Evolutionary conservation across 148 eudicot species (phyloP).

Genomic region (Vaccinium myrtillus): DNA sequence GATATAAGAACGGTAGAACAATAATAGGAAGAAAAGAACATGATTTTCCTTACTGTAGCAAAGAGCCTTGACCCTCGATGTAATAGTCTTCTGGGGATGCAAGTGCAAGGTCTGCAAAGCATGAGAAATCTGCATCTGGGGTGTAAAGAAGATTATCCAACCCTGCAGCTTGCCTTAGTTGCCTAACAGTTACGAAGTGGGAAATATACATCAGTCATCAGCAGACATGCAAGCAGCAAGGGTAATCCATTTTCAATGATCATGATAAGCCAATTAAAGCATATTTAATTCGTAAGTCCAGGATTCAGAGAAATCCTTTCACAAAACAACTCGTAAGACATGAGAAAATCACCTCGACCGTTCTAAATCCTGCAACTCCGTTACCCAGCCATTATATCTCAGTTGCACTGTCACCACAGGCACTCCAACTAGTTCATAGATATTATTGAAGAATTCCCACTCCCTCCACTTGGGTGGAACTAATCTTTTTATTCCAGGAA

Average conservation of each 20-base stretch:
- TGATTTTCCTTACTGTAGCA: conserved; percentile 72
- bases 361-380: conserved; percentile 85
- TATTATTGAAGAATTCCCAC: conserved; percentile 72
- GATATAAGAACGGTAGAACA: neutral
- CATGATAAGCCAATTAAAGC: conserved; percentile 6
- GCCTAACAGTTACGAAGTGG: conserved; percentile 39
- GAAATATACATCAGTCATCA: conserved; percentile 4
- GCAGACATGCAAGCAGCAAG: neutral
- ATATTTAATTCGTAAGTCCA: neutral
- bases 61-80: conserved; percentile 86
- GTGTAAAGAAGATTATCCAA: conserved; percentile 92
- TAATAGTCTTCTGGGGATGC: conserved; percentile 95
- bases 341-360: conserved; percentile 59
- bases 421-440: conserved; percentile 88
- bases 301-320: neutral
- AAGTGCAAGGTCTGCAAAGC: conserved; percentile 97
- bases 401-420: conserved; percentile 99
- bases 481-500: conserved; percentile 96
- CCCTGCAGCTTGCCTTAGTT: conserved; percentile 74
- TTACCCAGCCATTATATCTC: conserved; percentile 96
- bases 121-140: conserved; percentile 99
- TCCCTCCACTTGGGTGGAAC: conserved; percentile 82
- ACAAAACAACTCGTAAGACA: conserved; percentile 1
- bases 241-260: neutral
- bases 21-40: neutral